phyloP scores from a whole-genome alignment of 148 eudicot species.

The Arbutus unedo region DNA sequence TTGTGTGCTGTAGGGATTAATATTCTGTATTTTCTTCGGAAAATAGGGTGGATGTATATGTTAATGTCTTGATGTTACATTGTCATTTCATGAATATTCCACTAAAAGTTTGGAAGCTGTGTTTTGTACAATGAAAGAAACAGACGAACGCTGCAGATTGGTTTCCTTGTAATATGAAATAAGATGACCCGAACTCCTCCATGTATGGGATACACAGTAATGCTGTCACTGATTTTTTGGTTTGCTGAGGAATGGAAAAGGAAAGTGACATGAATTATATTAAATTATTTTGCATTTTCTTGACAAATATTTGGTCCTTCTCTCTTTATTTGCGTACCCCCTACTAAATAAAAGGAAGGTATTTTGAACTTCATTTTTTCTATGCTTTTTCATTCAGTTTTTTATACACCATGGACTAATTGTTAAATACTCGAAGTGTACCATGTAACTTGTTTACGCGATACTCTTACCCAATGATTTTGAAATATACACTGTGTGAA shows the following conservation, averaged over 20 bases:
- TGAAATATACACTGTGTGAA: no score
- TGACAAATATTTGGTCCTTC: no score
- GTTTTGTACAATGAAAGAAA: neutral
- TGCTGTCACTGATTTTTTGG: neutral
- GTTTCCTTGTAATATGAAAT: no score
- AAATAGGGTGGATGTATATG: conserved; percentile 12
- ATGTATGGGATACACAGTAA: neutral
- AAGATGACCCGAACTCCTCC: neutral
- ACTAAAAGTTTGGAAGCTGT: neutral
- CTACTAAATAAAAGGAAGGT: neutral
- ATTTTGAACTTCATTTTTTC: neutral
- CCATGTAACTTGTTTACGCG: no score
- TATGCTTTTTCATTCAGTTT: neutral
- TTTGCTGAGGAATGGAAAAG: neutral
- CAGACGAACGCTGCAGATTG: neutral
- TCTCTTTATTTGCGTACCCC: neutral
- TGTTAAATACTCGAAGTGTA: no score
- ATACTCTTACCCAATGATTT: no score
- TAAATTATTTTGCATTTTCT: neutral
- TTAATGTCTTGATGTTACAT: neutral
- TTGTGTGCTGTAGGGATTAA: no score
- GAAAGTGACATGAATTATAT: neutral
- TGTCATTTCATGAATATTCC: neutral
- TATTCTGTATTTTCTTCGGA: neutral
- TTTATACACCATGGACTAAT: neutral